Conservation (phyloP, 2,329 filamentous ascomycete species). For the Calonectria honghensis region DNA sequence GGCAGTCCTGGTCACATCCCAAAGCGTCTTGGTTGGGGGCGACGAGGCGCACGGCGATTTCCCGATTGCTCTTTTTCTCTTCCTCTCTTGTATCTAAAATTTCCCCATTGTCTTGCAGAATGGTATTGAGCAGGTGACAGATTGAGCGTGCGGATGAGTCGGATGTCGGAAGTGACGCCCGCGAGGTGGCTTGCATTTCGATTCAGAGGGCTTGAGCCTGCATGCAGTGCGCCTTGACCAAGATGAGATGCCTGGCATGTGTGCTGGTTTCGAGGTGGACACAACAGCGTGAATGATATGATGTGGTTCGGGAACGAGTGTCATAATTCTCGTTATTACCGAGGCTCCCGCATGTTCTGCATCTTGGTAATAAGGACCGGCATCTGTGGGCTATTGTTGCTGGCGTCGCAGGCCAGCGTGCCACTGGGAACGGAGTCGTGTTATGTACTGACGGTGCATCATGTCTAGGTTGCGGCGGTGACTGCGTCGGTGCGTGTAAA, state of each 20-base stretch:
- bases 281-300: constrained; percentile 15
- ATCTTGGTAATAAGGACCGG: constrained; percentile 26
- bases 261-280: constrained; percentile 30
- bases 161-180: constrained; percentile 43
- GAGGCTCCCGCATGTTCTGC: constrained; percentile 25
- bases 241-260: constrained; percentile 24
- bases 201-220: constrained; percentile 46
- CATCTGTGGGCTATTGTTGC: constrained; percentile 28
- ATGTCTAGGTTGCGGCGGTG: constrained; percentile 4
- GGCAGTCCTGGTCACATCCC: constrained; percentile 25
- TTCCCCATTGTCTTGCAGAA: constrained; percentile 20
- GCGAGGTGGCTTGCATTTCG: constrained; percentile 48
- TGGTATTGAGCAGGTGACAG: constrained; percentile 18
- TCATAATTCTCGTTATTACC: constrained; percentile 17
- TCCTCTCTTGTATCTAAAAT: not conserved
- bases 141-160: constrained; percentile 5
- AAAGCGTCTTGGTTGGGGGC: constrained; percentile 14
- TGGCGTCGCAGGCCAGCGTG: constrained; percentile 39
- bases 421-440: constrained; percentile 29
- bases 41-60: constrained; percentile 10
- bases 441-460: constrained; percentile 1
- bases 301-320: constrained; percentile 21
- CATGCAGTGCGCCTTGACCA: constrained; percentile 39
- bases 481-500: constrained; percentile 22
- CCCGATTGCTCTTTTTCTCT: not conserved